Conservation (phyloP, 331 rosid species). For the Arachis monticola region DNA sequence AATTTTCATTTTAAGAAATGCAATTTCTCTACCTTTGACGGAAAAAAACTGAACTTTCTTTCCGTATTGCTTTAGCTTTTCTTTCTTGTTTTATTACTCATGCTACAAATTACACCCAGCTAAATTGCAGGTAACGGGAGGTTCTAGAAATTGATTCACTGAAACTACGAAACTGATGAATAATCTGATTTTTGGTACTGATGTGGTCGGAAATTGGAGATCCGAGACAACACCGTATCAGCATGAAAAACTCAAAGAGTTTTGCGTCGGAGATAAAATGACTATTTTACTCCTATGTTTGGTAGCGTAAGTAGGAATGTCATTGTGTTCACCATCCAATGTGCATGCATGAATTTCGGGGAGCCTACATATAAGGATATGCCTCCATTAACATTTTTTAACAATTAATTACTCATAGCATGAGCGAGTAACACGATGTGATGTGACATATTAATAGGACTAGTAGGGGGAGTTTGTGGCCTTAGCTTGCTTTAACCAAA, state of each 20-base stretch:
- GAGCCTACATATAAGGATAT: neutral
- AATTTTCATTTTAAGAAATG: too few species aligned
- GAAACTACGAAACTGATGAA: neutral
- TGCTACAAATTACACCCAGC: too few species aligned
- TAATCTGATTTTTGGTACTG: neutral
- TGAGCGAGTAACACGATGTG: neutral
- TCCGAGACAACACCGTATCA: neutral
- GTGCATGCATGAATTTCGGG: constrained; percentile 22
- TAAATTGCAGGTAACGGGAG: neutral
- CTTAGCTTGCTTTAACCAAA: constrained; percentile 53
- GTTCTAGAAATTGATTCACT: neutral
- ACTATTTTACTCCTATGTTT: too few species aligned
- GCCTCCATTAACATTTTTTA: neutral
- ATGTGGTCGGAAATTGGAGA: constrained; percentile 10
- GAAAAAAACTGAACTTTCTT: too few species aligned
- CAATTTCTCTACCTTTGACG: too few species aligned
- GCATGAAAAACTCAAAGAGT: neutral
- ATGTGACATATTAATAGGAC: neutral
- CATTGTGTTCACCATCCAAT: neutral
- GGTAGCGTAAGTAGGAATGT: neutral
- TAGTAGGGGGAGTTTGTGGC: constrained; percentile 2
- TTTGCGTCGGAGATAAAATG: too few species aligned
- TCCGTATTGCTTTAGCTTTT: too few species aligned
- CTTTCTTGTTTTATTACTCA: too few species aligned
- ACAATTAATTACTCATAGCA: neutral